Base-by-base conservation (phyloP, 2,329 filamentous ascomycete genomes). In the Aspergillus fijiensis region DNA sequence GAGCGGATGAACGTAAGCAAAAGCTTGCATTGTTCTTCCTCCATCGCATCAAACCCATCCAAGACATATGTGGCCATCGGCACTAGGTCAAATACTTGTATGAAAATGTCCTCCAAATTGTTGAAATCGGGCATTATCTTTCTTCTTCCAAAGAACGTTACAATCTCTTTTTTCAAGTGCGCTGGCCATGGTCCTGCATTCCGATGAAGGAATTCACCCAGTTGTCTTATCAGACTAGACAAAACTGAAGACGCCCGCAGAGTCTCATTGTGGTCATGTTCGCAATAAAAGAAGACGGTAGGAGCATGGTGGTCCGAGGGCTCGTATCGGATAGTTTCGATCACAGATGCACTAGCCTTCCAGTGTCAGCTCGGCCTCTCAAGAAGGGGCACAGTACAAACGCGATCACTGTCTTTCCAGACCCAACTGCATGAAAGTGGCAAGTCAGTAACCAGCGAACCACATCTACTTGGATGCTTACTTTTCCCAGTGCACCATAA, bases 401-500 rank as follows among this genome's bases (percentile, higher is more conserved):
- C 63, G 61, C 63, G 48, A 65, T 63, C 3, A 59, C 58, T 25
- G 59, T 62, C 52, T 63, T 65, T 1, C 61, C 63, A 1, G 61
- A 62, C 14, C 59, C 59, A 53, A 63, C 39, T 45, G n/a, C 16
- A 45, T 16, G 14, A 19, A n/a, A 9, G 14, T 45, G 9, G 7
- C 4, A 9, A 19, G 5, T 35, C 6, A 45, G 39, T 35, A 35
- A 16, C 10, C 11, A 35, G 11, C 14, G 12, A 35, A 35, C 4
- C 14, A 35, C 33, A 35, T 2, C 4, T 45, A 7, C 2, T 0
- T 19, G 14, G 16, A n/a, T 6, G 16, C 39, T 45, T 45, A 45
- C 39, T 69, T 29, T 61, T 64, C 47, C 67, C 65, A 2, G 65
- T 63, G 39, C 63, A 68, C 65, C 65, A 69, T 25, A 69, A 42